Base-by-base conservation (phyloP, 176 grass and related monocot species). In the Leersia perrieri region DNA sequence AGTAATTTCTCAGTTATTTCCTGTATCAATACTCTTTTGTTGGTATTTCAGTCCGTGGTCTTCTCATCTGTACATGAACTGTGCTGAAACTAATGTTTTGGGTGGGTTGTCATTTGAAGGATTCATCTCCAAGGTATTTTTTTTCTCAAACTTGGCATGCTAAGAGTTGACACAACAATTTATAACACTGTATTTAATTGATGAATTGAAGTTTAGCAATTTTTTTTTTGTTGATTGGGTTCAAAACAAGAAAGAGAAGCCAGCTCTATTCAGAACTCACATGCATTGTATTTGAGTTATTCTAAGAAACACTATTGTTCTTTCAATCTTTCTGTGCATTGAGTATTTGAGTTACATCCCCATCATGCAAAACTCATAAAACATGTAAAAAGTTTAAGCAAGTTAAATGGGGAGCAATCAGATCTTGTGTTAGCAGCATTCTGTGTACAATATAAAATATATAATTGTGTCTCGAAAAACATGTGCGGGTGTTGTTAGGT, bases 81-180 rank as follows among this genome's bases (percentile, higher is more conserved):
- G 66, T 34, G 95, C 92, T 57, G 92, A 98, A 76, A 98, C 89
- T 81, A 98, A 94, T 83, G 92, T 91, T 66, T 72, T 98, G 78
- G 92, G 92, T 76, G 92, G 92, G 68, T 74, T 94, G 55, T 92
- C 92, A 79, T 83, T 94, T 72, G 84, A 98, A 91, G 95, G 95
- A 65, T 98, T 98, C 84, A 86, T 98, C 20, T 98, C 92, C 65
- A 81, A 98, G 92, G 95, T 98, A 76, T 47, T 40, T 76, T 47
- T 40, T 76, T 57, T 75, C 33, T 75, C 23, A 39, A 12, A 32
- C 40, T 53, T 33, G 42, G 22, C 25, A 35, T 40, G 13, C 26
- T 73, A 18, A 45, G 23, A 39, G 38, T 39, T 7, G 38, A 39
- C 38, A 55, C 35, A 44, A 13, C 47, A 29, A 32, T 33, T 16